Conservation (phyloP, 1,139 yeast genomes). For the Hansenula sp. region DNA sequence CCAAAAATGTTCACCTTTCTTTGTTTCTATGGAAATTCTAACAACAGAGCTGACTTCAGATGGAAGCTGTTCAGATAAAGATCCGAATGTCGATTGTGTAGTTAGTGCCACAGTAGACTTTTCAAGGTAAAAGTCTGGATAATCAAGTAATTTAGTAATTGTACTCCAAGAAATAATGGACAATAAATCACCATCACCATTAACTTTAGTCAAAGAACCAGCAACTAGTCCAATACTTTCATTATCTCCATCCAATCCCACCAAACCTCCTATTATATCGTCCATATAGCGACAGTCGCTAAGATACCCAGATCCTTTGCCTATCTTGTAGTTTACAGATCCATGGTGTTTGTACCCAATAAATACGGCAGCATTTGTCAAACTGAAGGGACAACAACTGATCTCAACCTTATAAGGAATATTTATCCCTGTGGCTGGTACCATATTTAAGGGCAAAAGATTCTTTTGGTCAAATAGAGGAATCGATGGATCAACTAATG, state of each 20-base stretch:
- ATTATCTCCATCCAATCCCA: slow-evolving; percentile 13
- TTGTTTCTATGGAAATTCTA: slow-evolving; percentile 20
- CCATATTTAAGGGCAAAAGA: slow-evolving; percentile 7
- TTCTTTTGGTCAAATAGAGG: slow-evolving; percentile 6
- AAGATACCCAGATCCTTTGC: slow-evolving; percentile 30
- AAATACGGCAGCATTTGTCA: slow-evolving; percentile 55
- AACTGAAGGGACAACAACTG: slow-evolving; percentile 50
- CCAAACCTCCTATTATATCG: slow-evolving; percentile 63
- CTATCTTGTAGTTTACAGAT: slow-evolving; percentile 32
- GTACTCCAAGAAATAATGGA: slow-evolving; percentile 46
- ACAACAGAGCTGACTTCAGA: slow-evolving; percentile 15
- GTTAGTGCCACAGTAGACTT: too few species aligned
- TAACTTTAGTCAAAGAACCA: slow-evolving; percentile 44
- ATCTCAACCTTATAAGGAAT: slow-evolving; percentile 25
- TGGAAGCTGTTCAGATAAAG: too few species aligned
- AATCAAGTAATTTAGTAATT: slow-evolving; percentile 18
- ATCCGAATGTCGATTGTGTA: too few species aligned
- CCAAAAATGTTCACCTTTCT: slow-evolving; percentile 29
- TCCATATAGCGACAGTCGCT: slow-evolving; percentile 56
- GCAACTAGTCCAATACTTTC: slow-evolving; percentile 46
- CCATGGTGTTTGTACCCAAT: slow-evolving; percentile 45
- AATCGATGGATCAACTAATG: neutral
- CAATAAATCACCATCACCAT: slow-evolving; percentile 61
- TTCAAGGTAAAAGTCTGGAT: slow-evolving; percentile 2
- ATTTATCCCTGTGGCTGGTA: neutral